Percentiles rank a stretch among this genome's conserved stretches.
Evolutionary conservation across 257 asterid genomes (phyloP).

Genomic region (Capsicum pubescens): DNA sequence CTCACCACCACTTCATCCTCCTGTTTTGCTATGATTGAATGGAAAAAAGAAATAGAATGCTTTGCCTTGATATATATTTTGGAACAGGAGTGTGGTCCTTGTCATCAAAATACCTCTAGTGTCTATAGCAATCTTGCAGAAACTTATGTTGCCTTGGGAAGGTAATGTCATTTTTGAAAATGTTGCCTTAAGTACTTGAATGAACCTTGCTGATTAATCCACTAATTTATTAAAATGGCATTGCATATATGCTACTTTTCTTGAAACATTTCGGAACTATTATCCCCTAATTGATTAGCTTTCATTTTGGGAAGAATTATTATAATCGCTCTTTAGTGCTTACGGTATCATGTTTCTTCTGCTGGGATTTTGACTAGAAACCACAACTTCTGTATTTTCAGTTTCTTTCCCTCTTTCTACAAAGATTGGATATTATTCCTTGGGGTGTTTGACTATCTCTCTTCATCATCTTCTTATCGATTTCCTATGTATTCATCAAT

Average conservation of each 20-base stretch:
- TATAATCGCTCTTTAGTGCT: background rate
- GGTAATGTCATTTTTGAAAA: constrained; percentile 55
- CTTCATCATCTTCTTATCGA: too few species aligned
- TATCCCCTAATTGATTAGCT: background rate
- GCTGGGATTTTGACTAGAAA: too few species aligned
- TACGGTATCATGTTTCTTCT: background rate
- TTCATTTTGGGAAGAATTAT: background rate
- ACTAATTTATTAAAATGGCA: constrained; percentile 17
- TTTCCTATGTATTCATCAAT: too few species aligned
- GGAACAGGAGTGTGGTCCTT: too few species aligned
- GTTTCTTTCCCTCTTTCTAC: too few species aligned
- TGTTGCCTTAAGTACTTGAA: background rate
- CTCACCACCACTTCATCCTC: too few species aligned
- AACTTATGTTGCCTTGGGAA: constrained; percentile 97
- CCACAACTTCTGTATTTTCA: too few species aligned
- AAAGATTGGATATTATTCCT: too few species aligned
- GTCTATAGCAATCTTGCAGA: constrained; percentile 98
- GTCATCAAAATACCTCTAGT: constrained; percentile 95
- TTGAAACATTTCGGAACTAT: background rate
- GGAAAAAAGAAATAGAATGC: too few species aligned
- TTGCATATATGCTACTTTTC: background rate
- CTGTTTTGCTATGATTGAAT: too few species aligned
- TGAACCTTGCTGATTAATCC: background rate
- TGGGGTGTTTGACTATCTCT: background rate
- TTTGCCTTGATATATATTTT: too few species aligned